Conservation (phyloP, 1,284 basidiomycete species). For the Trametes versicolor region DNA sequence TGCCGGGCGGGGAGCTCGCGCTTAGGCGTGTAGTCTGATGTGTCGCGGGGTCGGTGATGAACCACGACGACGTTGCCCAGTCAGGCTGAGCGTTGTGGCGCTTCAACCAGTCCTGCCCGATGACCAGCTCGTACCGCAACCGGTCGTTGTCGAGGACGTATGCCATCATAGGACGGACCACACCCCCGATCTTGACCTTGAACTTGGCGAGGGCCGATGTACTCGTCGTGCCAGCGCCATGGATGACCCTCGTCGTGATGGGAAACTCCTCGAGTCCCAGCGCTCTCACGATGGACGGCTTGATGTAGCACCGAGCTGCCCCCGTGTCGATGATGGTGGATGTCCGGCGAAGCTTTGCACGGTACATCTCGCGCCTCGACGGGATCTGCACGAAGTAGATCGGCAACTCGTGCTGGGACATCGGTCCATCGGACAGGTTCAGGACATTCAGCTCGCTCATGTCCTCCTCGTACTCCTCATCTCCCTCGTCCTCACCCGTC, state of each 20-base stretch:
- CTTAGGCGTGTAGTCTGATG: background rate
- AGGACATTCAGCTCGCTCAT: background rate
- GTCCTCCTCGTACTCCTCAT: background rate
- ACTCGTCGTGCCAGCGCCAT: background rate
- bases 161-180: background rate
- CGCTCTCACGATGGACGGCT: background rate
- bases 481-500: background rate
- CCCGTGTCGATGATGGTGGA: background rate
- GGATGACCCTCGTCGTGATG: background rate
- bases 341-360: background rate
- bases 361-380: background rate
- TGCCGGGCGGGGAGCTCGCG: too few species aligned
- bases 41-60: background rate
- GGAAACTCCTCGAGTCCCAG: background rate
- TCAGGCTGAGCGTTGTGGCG: background rate
- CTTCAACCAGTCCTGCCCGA: background rate
- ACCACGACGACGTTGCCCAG: background rate
- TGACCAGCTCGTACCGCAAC: background rate
- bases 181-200: background rate
- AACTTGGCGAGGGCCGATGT: background rate
- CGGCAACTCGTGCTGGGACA: background rate
- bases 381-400: background rate
- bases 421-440: background rate
- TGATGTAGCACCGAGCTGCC: background rate
- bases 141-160: constrained; percentile 1